Base-by-base conservation (phyloP, 169 alveolate species). In the Plasmodium billcollinsi region DNA sequence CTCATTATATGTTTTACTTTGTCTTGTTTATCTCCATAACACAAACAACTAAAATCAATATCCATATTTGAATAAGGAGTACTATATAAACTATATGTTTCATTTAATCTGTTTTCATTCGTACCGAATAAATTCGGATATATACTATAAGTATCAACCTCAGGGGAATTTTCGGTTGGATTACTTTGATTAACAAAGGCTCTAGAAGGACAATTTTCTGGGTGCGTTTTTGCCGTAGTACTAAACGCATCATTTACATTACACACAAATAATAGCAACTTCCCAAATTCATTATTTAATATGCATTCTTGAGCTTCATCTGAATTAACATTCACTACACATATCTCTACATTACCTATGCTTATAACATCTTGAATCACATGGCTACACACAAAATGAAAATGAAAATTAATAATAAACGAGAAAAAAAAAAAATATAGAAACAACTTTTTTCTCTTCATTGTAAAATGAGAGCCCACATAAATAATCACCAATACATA, bases 51-150 rank as follows among this genome's bases (percentile, higher is more conserved):
- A 66, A 75, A 54, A 9, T 75, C 88, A 26, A 75, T 61, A 20
- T 75, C 88, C 7, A 62, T 75, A 24, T 29, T 62, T 24, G 88
- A 75, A 63, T 75, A 75, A 52, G 74, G 88, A 20, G 88, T 62
- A 0, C 88, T 29, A 45, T 62, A 75, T 62, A 75, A 75, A 1
- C 39, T 11, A 39, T 62, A 75, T 9, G 26, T 9, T 39, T 50
- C 73, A 1, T 14, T 21, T 11, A 75, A 29, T 18, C 18, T 11
- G 7, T 73, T 62, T 29, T 75, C 15, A 21, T 75, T 63, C 2
- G 88, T n/a, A 7, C 69, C 88, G 7, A 61, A 49, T 50, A 75
- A 61, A 62, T 75, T 65, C 50, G 18, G 88, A 75, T 62, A 75
- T 20, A 75, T 21, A 9, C 65, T 74, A 52, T 75, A 75, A 9